A percentile compares a stretch with the other conserved stretches of the same genome.
phyloP scores from a whole-genome alignment of 2,329 filamentous ascomycete species.

The Verticillium dahliae region DNA sequence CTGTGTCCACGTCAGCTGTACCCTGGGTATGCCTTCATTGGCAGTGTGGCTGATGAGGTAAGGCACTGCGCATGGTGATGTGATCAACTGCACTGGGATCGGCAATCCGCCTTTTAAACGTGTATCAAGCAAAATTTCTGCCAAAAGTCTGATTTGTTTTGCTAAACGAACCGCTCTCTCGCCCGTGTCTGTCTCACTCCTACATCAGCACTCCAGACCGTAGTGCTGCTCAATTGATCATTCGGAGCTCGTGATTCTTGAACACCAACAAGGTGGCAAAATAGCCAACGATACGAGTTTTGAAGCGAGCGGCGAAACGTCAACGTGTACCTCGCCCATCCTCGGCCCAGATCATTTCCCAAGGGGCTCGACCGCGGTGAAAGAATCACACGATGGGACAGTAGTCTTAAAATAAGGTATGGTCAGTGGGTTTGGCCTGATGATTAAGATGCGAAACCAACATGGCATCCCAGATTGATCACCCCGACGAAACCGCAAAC shows the following conservation, averaged over 20 bases:
- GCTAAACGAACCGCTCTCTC: not conserved
- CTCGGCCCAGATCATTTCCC: not conserved
- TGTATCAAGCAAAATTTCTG: not conserved
- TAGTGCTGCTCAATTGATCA: not conserved
- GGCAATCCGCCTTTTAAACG: not conserved
- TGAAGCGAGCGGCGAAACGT: not conserved
- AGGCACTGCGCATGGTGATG: not conserved
- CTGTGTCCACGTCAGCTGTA: not conserved
- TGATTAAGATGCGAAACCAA: not conserved
- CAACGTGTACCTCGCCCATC: not conserved
- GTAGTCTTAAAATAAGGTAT: not conserved
- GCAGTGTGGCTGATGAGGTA: not conserved
- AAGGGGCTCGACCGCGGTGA: too few species aligned
- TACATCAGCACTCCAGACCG: not conserved
- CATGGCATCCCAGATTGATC: too few species aligned
- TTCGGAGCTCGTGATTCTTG: not conserved
- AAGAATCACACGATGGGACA: not conserved
- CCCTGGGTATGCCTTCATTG: not conserved
- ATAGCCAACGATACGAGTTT: not conserved
- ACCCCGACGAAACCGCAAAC: not conserved
- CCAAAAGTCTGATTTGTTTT: not conserved
- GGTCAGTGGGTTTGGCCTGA: not conserved
- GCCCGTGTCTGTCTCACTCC: not conserved
- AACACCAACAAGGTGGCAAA: not conserved
- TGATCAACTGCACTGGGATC: not conserved